Base-by-base conservation (phyloP, 768 basidiomycete species). In the Boletus rufocinnamomeus region DNA sequence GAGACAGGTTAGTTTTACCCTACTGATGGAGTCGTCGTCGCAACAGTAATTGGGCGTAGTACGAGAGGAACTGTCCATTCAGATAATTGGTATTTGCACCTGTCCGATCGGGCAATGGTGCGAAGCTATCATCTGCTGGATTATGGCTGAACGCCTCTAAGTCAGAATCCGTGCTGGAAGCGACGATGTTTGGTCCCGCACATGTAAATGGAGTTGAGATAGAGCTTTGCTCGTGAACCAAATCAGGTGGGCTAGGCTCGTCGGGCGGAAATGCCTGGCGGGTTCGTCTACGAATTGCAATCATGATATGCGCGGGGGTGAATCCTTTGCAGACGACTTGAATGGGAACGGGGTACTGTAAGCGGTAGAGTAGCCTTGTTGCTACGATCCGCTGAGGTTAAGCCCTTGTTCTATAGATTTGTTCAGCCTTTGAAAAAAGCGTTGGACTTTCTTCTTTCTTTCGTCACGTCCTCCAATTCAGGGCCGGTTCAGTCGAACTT, bases 71-170 rank as follows among this genome's bases (percentile, higher is more conserved):
- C 86, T 79, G 83, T 83, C 83, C 82, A 84, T 87, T 86, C 85
- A 83, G 84, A 86, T 84, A 86, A 82, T 86, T 86, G 85, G 85
- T 86, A 84, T 85, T 85, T 86, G 85, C 82, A 75, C 79, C 83
- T 85, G 85, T 85, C 84, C 81, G 83, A 86, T 82, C 79, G 83
- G 84, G 83, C 85, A 85, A 82, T 85, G 85, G 80, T 75, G 82
- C 82, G 82, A 86, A 85, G 84, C 85, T 86, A 87, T 83, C 85
- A 85, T 85, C 83, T 82, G 85, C 82, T 84, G 84, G 86, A 86
- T 87, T 86, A 87, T 86, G 85, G 82, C 86, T 87, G 85, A 87
- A 87, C 80, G 84, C 85, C 85, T 87, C 85, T 86, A 86, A 86
- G 84, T 77, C 84, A 85, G 85, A 86, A 87, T 85, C 85, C 81